Conservation (phyloP, 495 filamentous ascomycete species). For the Choiromyces venosus region DNA sequence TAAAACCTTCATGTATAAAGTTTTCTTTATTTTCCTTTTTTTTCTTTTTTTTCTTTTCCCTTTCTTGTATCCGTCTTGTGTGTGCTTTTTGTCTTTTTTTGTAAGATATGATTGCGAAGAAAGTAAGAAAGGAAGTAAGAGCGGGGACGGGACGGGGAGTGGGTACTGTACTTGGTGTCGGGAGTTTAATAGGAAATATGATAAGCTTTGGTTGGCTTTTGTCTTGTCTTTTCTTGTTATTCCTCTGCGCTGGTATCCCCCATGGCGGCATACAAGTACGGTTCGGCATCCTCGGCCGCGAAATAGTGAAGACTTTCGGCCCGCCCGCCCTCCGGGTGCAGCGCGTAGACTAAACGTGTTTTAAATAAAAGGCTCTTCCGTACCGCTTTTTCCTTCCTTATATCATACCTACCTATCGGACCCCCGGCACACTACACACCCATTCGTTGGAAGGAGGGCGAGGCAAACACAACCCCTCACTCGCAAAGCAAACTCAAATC, state of each 20-base stretch:
- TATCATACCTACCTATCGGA: not conserved
- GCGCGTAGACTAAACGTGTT: not conserved
- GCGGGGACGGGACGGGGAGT: not conserved
- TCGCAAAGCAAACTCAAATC: not conserved
- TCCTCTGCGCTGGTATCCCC: not conserved
- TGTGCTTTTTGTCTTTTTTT: not conserved
- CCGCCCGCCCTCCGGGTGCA: too few relatives aligned
- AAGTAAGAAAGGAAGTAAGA: too few relatives aligned
- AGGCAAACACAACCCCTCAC: not conserved
- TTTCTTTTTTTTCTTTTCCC: not conserved
- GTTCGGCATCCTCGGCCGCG: not conserved
- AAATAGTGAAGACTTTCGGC: not conserved
- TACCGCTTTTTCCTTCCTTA: not conserved
- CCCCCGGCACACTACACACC: not conserved
- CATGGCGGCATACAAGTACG: not conserved
- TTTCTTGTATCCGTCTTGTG: not conserved
- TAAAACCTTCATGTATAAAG: not conserved
- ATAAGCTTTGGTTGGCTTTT: not conserved
- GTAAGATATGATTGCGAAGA: not conserved
- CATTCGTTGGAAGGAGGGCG: too few relatives aligned
- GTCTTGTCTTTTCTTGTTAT: not conserved
- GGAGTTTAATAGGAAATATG: not conserved
- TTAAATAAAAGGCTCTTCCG: not conserved
- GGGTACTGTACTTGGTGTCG: slow-evolving; percentile 1
- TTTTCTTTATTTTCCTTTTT: not conserved